Conservation (phyloP, 371 early-diverging fungal genomes). For the Mortierella sp. region DNA sequence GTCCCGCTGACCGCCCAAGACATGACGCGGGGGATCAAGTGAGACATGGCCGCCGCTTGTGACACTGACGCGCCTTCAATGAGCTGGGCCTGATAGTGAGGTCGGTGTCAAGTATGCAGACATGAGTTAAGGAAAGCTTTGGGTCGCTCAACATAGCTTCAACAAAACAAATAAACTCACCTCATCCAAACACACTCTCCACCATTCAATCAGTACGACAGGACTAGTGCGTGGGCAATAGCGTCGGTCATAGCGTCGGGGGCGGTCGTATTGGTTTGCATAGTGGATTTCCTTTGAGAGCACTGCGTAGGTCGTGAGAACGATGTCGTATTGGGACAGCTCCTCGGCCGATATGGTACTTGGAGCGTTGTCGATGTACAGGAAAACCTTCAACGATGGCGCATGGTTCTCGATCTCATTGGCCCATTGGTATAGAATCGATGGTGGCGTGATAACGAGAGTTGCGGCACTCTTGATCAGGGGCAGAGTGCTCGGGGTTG, state of each 20-base stretch:
- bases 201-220: constrained; percentile 69
- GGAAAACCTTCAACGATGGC: constrained; percentile 52
- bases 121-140: background rate
- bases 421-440: constrained; percentile 77
- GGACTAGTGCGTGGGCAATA: constrained; percentile 63
- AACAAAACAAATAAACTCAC: constrained; percentile 25
- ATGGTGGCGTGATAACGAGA: constrained; percentile 72
- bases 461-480: constrained; percentile 63
- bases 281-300: constrained; percentile 68
- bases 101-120: background rate
- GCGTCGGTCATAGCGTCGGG: constrained; percentile 44
- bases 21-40: constrained; percentile 68
- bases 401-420: constrained; percentile 69
- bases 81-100: constrained; percentile 73
- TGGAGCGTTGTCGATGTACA: constrained; percentile 56
- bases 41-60: constrained; percentile 68
- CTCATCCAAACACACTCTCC: constrained; percentile 70
- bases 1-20: constrained; percentile 84
- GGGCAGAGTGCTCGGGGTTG: background rate
- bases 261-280: constrained; percentile 48
- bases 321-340: constrained; percentile 66
- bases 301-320: constrained; percentile 71
- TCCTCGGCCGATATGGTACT: constrained; percentile 38
- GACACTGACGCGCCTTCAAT: constrained; percentile 64
- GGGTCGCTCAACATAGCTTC: background rate